phyloP scores from a whole-genome alignment of 108 stramenopile species.

The Skeletonema marinoi region DNA sequence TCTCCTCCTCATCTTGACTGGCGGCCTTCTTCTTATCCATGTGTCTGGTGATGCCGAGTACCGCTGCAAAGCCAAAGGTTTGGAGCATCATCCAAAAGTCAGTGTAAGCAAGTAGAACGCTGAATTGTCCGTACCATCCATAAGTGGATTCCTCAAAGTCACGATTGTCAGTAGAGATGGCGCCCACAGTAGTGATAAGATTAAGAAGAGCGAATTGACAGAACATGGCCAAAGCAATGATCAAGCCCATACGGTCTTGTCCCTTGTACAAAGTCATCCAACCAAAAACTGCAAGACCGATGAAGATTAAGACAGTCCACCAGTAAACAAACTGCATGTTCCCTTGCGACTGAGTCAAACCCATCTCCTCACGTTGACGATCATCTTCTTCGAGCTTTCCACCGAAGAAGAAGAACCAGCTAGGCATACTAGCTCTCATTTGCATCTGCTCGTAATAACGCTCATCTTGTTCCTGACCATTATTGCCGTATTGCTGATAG shows the following conservation, averaged over 20 bases:
- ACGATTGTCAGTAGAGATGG: constrained; percentile 51
- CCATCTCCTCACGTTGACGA: constrained; percentile 44
- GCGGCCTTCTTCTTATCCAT: neutral
- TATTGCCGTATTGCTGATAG: constrained; percentile 18
- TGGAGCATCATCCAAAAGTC: constrained; percentile 51
- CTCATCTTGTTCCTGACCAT: constrained; percentile 15
- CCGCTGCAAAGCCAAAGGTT: neutral
- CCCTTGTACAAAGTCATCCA: constrained; percentile 36
- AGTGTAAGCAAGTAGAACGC: constrained; percentile 61
- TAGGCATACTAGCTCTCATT: constrained; percentile 22
- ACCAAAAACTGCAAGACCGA: constrained; percentile 53
- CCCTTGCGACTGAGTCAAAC: constrained; percentile 8
- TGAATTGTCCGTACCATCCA: constrained; percentile 66
- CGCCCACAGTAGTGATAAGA: constrained; percentile 53
- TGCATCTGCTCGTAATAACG: constrained; percentile 3
- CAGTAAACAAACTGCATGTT: constrained; percentile 58
- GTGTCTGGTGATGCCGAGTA: neutral
- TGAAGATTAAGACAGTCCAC: constrained; percentile 58
- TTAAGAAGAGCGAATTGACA: constrained; percentile 53
- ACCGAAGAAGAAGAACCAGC: constrained; percentile 55
- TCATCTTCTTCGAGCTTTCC: constrained; percentile 38
- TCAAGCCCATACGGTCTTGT: constrained; percentile 29
- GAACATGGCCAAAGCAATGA: constrained; percentile 43
- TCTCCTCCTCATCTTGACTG: neutral
- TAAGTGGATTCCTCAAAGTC: constrained; percentile 46